Base-by-base conservation (phyloP, 2,329 filamentous ascomycete species). In the Aschersonia sp. region DNA sequence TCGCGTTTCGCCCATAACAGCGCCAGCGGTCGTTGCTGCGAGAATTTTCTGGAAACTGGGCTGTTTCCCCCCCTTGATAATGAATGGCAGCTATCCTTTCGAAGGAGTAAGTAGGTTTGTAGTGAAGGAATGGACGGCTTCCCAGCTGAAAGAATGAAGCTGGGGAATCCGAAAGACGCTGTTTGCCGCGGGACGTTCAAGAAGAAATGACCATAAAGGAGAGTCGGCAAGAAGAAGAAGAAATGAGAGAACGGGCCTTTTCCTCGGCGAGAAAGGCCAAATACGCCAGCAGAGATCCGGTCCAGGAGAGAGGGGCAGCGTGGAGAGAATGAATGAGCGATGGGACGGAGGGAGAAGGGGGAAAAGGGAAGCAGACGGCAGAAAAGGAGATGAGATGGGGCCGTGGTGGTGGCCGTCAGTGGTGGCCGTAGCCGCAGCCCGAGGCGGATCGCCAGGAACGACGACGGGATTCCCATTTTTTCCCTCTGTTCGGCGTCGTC, bases 121-220 rank as follows among this genome's bases (percentile, higher is more conserved):
- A 32, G 31, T 46, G 43, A 65, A 63, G 55, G 64, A 65, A 58
- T 58, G 66, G 67, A 66, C 65, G 63, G 62, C 65, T 58, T 61
- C 56, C 55, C 59, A 52, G 58, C 56, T 55, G 51, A 61, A 61
- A 56, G 59, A 59, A 59, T 57, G 58, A 54, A 59, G 55, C 58
- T 57, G 56, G 51, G 40, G 31, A 42, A 51, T 47, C 45, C 45
- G 7, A 38, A 50, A 38, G 40, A 41, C 42, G 10, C 40, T 45
- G 49, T 44, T 40, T 10, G 41, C 35, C 7, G 20, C 51, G 53
- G 56, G 40, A n/a, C 10, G 40, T 9, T 42, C 40, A 4, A 42
- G 40, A 28, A 42, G 40, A 6, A 38, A 38, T 38, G 48, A 49
- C 41, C 30, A 43, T 40, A 40, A 9, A 44, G 40, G 45, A 31